Conservation (phyloP, 2,329 filamentous ascomycete species). For the Penicillium sclerotigenum region DNA sequence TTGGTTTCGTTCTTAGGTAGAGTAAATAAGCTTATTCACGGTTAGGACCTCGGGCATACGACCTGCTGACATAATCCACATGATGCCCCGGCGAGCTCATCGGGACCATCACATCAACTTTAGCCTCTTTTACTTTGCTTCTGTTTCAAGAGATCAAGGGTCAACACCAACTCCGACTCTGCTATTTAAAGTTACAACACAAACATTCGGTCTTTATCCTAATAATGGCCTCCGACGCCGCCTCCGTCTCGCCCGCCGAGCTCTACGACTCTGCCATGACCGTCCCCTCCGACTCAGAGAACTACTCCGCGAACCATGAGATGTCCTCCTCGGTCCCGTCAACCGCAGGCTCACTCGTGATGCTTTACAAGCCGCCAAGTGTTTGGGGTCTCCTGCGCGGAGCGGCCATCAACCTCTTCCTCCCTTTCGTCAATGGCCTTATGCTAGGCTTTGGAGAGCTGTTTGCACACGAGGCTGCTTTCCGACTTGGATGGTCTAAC, state of each 20-base stretch:
- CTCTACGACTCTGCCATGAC: slow-evolving; percentile 45
- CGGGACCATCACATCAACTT: slow-evolving; percentile 1
- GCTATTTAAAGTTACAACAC: background rate
- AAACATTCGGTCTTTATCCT: background rate
- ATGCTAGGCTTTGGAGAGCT: slow-evolving; percentile 98
- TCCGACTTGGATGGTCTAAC: slow-evolving; percentile 84
- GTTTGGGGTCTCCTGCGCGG: slow-evolving; percentile 81
- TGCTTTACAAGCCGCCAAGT: slow-evolving; percentile 82
- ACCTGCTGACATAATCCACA: slow-evolving; percentile 5
- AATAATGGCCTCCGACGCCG: slow-evolving; percentile 34
- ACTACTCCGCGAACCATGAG: slow-evolving; percentile 45
- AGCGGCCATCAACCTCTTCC: slow-evolving; percentile 88
- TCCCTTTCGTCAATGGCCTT: slow-evolving; percentile 95
- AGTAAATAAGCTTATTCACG: no score
- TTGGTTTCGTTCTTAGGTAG: no score
- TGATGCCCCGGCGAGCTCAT: background rate
- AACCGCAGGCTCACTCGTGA: slow-evolving; percentile 38
- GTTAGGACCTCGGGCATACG: no score
- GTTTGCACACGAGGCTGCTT: slow-evolving; percentile 93
- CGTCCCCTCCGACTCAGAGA: slow-evolving; percentile 49
- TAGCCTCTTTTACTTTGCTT: background rate
- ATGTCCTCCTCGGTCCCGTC: slow-evolving; percentile 34
- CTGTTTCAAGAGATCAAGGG: background rate
- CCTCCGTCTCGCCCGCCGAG: slow-evolving; percentile 32
- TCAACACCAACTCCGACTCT: background rate